These are phyloP conservation scores for Leccinum boreale DNA, from an alignment of 768 basidiomycete species.

Conservation along the genomic window DNA sequence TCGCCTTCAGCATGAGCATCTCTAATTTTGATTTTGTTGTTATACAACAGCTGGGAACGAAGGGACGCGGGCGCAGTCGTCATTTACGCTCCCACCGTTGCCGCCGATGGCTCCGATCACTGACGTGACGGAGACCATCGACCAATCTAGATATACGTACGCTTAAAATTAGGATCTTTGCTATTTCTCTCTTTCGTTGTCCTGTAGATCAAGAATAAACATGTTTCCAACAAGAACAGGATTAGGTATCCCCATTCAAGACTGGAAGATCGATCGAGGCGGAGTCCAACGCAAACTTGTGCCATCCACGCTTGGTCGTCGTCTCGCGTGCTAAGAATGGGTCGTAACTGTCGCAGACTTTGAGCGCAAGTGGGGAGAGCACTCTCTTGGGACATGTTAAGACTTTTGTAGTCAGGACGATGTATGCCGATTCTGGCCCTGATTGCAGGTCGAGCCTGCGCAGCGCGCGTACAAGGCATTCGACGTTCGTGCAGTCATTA, in stretches of 20 bases:
- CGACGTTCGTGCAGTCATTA: constrained; percentile 82
- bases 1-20: not conserved
- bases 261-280: too few relatives aligned
- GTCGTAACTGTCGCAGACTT: constrained; percentile 59
- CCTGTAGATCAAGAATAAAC: constrained; percentile 1
- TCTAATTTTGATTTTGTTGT: not conserved
- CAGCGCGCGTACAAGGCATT: constrained; percentile 80
- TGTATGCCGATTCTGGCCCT: not conserved
- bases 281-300: too few relatives aligned
- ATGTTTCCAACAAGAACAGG: not conserved
- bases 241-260: too few relatives aligned
- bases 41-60: not conserved
- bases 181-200: not conserved
- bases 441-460: constrained; percentile 87
- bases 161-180: not conserved
- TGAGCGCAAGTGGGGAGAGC: constrained; percentile 73
- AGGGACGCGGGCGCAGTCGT: constrained; percentile 12
- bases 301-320: too few relatives aligned
- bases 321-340: too few relatives aligned
- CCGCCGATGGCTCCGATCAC: constrained; percentile 29
- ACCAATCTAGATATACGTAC: constrained; percentile 5
- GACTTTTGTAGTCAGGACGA: constrained; percentile 80
- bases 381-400: constrained; percentile 76
- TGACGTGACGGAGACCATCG: constrained; percentile 13
- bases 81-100: constrained; percentile 40